Evolutionary conservation across 1,284 basidiomycete species (phyloP).

Genomic region (Ceratobasidium sp.): DNA sequence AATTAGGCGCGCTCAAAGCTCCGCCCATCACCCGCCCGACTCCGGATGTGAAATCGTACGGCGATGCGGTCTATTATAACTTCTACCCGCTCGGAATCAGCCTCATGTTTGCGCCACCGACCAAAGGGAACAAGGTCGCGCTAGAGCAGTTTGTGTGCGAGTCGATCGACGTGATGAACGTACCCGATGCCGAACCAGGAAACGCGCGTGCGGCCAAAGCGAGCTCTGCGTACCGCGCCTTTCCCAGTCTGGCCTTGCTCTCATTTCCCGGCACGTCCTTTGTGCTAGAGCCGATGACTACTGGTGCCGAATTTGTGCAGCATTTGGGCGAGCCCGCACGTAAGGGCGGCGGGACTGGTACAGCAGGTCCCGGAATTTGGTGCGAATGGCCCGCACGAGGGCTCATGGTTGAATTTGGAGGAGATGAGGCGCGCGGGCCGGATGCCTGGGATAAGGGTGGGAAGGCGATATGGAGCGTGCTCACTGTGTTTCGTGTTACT

Average conservation of each 20-base stretch:
- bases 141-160: constrained; percentile 33
- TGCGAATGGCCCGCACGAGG: constrained; percentile 87
- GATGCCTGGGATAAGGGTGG: constrained; percentile 87
- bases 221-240: constrained; percentile 62
- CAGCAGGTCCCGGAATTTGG: constrained; percentile 86
- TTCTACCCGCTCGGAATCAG: constrained; percentile 82
- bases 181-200: constrained; percentile 24
- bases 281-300: constrained; percentile 62
- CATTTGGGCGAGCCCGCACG: constrained; percentile 82
- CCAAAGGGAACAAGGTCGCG: constrained; percentile 67
- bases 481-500: constrained; percentile 66
- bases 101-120: constrained; percentile 69
- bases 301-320: constrained; percentile 79
- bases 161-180: constrained; percentile 81
- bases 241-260: constrained; percentile 60
- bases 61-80: constrained; percentile 86
- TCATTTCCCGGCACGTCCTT: constrained; percentile 56
- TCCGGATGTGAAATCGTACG: constrained; percentile 79
- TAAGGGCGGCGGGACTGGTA: constrained; percentile 86
- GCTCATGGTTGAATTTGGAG: constrained; percentile 84
- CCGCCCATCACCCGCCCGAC: constrained; percentile 43
- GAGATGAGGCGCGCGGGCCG: constrained; percentile 75
- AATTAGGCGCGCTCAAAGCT: constrained; percentile 11
- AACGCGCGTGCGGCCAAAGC: constrained; percentile 27
- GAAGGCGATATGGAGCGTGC: constrained; percentile 77